phyloP scores from a whole-genome alignment of 345 rosid species.

The Raphanus sativus region DNA sequence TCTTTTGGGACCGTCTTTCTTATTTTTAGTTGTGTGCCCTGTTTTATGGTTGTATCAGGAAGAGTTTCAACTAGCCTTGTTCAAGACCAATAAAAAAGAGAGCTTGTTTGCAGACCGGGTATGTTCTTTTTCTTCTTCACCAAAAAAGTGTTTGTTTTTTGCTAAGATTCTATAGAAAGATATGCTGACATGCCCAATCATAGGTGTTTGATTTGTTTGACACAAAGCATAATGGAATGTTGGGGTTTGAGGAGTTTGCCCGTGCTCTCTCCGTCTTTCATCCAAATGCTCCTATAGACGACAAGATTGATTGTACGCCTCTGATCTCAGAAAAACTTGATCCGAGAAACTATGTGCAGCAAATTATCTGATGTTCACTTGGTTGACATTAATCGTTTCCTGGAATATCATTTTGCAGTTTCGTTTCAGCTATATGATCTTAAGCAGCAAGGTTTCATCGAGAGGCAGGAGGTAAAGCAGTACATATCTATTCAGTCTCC shows the following conservation, averaged over 20 bases:
- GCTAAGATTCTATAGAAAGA: background rate
- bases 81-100: constrained; percentile 69
- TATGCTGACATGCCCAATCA: constrained; percentile 17
- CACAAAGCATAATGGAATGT: constrained; percentile 81
- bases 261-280: constrained; percentile 87
- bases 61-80: constrained; percentile 69
- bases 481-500: background rate
- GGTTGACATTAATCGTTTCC: background rate
- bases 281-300: constrained; percentile 79
- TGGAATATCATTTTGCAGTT: constrained; percentile 53
- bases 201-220: constrained; percentile 94
- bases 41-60: constrained; percentile 42
- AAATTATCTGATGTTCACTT: background rate
- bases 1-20: constrained; percentile 2
- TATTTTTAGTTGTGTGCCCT: background rate
- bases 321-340: background rate
- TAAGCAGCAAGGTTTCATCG: constrained; percentile 89
- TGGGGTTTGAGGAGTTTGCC: constrained; percentile 88
- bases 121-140: background rate
- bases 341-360: background rate
- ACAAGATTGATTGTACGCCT: constrained; percentile 75
- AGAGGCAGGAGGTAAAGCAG: constrained; percentile 68
- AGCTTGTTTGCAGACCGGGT: constrained; percentile 75
- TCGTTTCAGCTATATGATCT: constrained; percentile 88
- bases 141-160: background rate